Evolutionary conservation across 805 yeast species (phyloP).

Genomic region (Clavispora fructus): DNA sequence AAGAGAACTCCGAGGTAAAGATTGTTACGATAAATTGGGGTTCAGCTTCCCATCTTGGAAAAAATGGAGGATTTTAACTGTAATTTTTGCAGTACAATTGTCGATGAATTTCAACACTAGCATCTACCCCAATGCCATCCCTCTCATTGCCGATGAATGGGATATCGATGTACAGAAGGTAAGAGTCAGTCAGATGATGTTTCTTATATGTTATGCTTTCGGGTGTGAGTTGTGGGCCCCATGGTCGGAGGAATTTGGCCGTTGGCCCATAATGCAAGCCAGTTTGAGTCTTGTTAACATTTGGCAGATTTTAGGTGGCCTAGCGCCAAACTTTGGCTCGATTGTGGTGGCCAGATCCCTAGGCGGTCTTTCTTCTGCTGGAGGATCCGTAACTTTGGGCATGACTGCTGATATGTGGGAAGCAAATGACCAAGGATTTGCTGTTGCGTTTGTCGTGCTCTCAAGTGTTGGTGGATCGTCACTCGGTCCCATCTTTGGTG

Average conservation of each 20-base stretch:
- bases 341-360: constrained; percentile 21
- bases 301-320: constrained; percentile 29
- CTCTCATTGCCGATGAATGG: constrained; percentile 19
- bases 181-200: constrained; percentile 24
- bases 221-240: constrained; percentile 35
- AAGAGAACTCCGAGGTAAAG: constrained; percentile 26
- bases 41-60: constrained; percentile 23
- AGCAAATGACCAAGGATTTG: constrained; percentile 26
- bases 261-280: constrained; percentile 30
- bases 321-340: constrained; percentile 25
- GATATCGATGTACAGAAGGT: constrained; percentile 19
- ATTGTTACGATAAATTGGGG: constrained; percentile 33
- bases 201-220: constrained; percentile 26
- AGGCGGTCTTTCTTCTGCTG: constrained; percentile 29
- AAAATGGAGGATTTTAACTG: constrained; percentile 33
- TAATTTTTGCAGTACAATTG: constrained; percentile 32
- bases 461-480: constrained; percentile 29
- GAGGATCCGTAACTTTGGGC: constrained; percentile 31
- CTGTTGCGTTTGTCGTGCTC: constrained; percentile 28
- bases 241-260: constrained; percentile 31
- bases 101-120: constrained; percentile 40
- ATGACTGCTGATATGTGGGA: constrained; percentile 33
- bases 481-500: constrained; percentile 27
- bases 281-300: constrained; percentile 25
- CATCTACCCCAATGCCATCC: constrained; percentile 24